Evolutionary conservation across 2,329 filamentous ascomycete genomes (phyloP), one percentile per base, ranked within the genome.

Genomic region (Diaporthe ilicicola): DNA sequence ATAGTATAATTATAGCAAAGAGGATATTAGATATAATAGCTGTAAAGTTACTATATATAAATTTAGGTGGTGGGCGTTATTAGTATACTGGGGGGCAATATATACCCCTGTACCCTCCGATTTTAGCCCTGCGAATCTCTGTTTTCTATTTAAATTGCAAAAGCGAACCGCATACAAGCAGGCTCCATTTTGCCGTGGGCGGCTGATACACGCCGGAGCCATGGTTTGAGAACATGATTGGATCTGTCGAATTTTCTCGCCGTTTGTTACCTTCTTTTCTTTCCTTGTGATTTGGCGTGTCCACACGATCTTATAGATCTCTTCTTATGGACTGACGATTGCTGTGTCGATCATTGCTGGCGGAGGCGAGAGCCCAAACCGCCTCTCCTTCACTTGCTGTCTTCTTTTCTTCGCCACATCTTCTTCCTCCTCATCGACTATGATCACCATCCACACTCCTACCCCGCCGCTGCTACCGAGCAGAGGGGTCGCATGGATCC

Each of bases 401-500:
- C 32, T 62, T 7, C 13, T 22, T 15, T 34, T 61, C 4, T 15
- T 46, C 27, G 5, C 27, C 19, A 22, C 42, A 22, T 62, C 56
- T 3, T 62, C 56, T 15, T 62, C 56, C 13, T 92, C 90, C 67
- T 90, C 90, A 72, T 94, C 91, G 4, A 93, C 89, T 17, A 94
- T 84, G 0, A 94, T 86, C 5, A 94, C 85, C 91, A 94, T 93
- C 92, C 92, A 94, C 0, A 94, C 92, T 15, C 93, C 93, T 0
- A 94, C 89, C 7, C 88, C 84, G 1, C 91, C 90, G 73, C 90
- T 90, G 48, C 85, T 85, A 2, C 91, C 92, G 3, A 92, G 80
- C 4, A 94, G 81, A 2, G 93, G 92, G n/a, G 92, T 94, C 76
- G 91, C 93, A 78, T 94, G 92, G 42, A 94, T 92, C 92, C 92